These are phyloP conservation scores for Leptosphaerulina australis DNA, from an alignment of 2,329 filamentous ascomycete genomes.

Conservation along the genomic window DNA sequence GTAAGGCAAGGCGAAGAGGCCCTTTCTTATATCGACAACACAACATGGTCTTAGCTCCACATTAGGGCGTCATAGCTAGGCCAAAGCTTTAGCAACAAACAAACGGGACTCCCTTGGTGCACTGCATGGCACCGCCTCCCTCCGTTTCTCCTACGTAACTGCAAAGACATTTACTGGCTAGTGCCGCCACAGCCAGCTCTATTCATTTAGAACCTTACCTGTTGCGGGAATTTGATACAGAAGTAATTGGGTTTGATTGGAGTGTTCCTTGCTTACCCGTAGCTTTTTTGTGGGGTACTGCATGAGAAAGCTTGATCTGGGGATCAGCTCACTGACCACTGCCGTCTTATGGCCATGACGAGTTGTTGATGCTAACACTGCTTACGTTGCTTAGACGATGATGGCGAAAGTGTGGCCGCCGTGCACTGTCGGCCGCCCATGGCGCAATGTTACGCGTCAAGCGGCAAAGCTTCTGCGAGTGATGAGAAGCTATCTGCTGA, in stretches of 20 bases:
- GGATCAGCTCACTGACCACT: slow-evolving; percentile 20
- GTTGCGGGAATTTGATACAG: slow-evolving; percentile 23
- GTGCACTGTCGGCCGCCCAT: slow-evolving; percentile 11
- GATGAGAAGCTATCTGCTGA: slow-evolving; percentile 18
- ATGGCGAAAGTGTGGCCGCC: slow-evolving; percentile 19
- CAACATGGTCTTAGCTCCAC: slow-evolving; percentile 19
- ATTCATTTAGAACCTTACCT: slow-evolving; percentile 12
- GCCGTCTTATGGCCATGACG: slow-evolving; percentile 26
- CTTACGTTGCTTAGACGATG: slow-evolving; percentile 26
- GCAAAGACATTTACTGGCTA: slow-evolving; percentile 24
- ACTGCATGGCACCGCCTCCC: slow-evolving; percentile 33
- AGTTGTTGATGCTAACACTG: slow-evolving; percentile 21
- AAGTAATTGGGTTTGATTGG: slow-evolving; percentile 20
- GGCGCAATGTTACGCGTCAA: slow-evolving; percentile 23
- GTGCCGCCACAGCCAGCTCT: slow-evolving; percentile 32
- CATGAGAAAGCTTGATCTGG: slow-evolving; percentile 26
- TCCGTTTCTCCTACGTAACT: slow-evolving; percentile 30
- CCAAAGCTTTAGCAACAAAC: slow-evolving; percentile 32
- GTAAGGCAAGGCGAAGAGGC: slow-evolving; percentile 21
- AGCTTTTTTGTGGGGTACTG: slow-evolving; percentile 16
- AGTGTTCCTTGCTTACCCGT: slow-evolving; percentile 27
- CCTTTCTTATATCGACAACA: slow-evolving; percentile 27
- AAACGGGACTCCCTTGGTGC: slow-evolving; percentile 26
- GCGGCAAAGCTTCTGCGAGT: slow-evolving; percentile 16
- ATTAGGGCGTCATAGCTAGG: slow-evolving; percentile 22